Base-by-base conservation (phyloP, 331 rosid genomes). In the Malus hybrid region DNA sequence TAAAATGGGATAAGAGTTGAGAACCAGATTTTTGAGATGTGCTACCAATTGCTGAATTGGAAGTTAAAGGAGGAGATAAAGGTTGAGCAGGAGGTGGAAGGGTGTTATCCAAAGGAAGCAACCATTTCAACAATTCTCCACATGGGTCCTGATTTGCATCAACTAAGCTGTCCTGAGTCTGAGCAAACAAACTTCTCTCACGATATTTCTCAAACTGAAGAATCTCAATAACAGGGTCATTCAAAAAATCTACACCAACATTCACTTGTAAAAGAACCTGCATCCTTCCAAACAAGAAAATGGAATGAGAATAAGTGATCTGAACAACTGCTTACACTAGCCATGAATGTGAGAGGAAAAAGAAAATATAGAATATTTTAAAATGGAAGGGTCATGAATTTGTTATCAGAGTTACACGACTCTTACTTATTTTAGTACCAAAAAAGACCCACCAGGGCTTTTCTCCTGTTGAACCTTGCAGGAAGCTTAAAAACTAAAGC, bases 221-320 rank as follows among this genome's bases (percentile, higher is more conserved):
- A 84, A 94, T 84, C 85, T 94, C 99, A 62, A 94, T 82, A 70
- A 89, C 89, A 61, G 99, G 99, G 77, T 92, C 97, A 73, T 75
- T 77, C 80, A 92, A 78, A 85, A 70, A 80, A 75, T 81, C 90
- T 63, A 86, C 89, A 68, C 91, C 88, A 81, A 94, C 93, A 82
- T 88, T 90, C 74, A 88, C 93, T 79, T 85, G 93, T 87, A 94
- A 90, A 87, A 86, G 88, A 85, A 94, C 97, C 99, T 94, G 97
- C 93, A 89, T 80, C 88, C 96, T 94, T 94, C 88, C 96, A 86
- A 71, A 80, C 81, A 90, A 80, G 82, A 86, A 89, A 75, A 81
- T 60, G 58, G 56, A 87, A 87, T 88, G 83, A 87, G 89, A 81
- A 83, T 79, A 80, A 84, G 81, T 70, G 66, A 73, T 84, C 77